A percentile compares a stretch with the other conserved stretches of the same genome.
Evolutionary conservation across 176 grass and related monocot species (phyloP).

Genomic region (Zoysia pacifica): DNA sequence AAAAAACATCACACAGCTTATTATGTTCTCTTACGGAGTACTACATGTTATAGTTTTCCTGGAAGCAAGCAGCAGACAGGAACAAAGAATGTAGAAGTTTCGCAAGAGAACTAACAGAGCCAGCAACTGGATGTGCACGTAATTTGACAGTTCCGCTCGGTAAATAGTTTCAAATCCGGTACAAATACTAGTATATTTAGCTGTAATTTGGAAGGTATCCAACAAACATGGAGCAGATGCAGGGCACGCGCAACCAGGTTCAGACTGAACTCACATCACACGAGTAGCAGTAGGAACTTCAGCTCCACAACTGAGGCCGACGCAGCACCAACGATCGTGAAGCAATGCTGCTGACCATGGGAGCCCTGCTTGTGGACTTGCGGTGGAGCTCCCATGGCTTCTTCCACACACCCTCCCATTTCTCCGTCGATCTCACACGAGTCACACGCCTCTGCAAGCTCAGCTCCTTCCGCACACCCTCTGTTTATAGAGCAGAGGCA

Average conservation of each 20-base stretch:
- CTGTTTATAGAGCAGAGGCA: background rate
- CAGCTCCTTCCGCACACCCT: background rate
- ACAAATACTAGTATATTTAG: background rate
- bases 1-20: too few species aligned
- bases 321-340: background rate
- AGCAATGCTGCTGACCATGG: background rate
- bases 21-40: too few species aligned
- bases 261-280: background rate
- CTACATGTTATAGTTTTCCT: too few species aligned
- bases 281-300: background rate
- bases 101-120: background rate
- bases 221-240: background rate
- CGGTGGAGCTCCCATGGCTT: background rate
- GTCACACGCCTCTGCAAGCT: background rate
- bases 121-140: background rate
- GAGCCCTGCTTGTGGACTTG: background rate
- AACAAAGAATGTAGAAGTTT: background rate
- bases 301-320: background rate
- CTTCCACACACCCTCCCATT: background rate
- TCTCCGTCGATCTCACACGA: background rate
- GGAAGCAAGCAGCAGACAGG: too few species aligned
- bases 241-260: background rate
- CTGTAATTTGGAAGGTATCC: background rate
- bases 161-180: background rate
- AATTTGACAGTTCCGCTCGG: background rate